Conservation (phyloP, 129 eudicot species). For the Helianthus annuus region HanXRQr2.0-SUNRISE NC_035446.2:172234803-172235302, state of each 20-base stretch:
- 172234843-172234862: no score
- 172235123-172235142: constrained; percentile 93
- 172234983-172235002: no score
- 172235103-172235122: constrained; percentile 96
- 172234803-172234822: no score
- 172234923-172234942: not conserved
- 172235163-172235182: constrained; percentile 97
- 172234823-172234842: no score
- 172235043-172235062: no score
- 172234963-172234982: no score
- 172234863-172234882: no score
- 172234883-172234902: no score
- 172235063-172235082: not conserved
- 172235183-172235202: constrained; percentile 93
- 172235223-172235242: constrained; percentile 87
- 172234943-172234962: not conserved
- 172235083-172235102: constrained; percentile 94
- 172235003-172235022: no score
- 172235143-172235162: constrained; percentile 88
- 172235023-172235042: no score
- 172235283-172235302: constrained; percentile 85
- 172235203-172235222: constrained; percentile 83
- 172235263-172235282: constrained; percentile 97
- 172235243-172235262: constrained; percentile 91
- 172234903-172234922: not conserved